Base-by-base conservation (phyloP, 345 rosid species). In the Erysimum cheiranthoides region DNA sequence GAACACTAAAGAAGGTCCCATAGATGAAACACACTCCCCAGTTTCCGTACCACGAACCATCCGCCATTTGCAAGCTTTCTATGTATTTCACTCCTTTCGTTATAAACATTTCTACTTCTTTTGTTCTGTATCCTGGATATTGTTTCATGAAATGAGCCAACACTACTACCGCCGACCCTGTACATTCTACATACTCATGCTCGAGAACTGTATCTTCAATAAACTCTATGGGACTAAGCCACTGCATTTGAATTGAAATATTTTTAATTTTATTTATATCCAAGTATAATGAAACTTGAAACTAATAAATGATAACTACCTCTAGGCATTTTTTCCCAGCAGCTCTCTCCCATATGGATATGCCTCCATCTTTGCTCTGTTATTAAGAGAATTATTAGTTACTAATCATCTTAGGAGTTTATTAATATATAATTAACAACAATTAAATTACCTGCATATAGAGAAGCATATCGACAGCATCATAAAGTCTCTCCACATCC, bases 21-120 rank as follows among this genome's bases (percentile, higher is more conserved):
- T 86, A 87, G 0, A 85, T 83, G 73, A 86, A 87, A 68, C 94
- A 89, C 3, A 89, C 85, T 14, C 95, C 95, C 95, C 92, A 86
- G 16, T 73, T 86, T 13, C 92, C 95, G 11, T 86, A 89, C 93
- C 96, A 90, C 35, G 86, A 87, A 47, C 96, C 96, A 30, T 88
- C 86, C 0, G 75, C 57, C 45, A 30, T 79, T 79, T 88, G 96
- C 50, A 80, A 52, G 46, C 62, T 25, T 61, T 86, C 83, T 5
- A 90, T 56, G 73, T 78, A 90, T 10, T 64, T 31, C 0, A 76
- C 83, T 3, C 84, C 96, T 2, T 80, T 88, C 2, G 8, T 5
- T 2, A 90, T 78, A 82, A 81, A 85, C 25, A 10, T 59, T 13
- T 85, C 82, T 12, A 90, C 75, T 64, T 88, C 91, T 40, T 81